These are phyloP conservation scores for Marchantia polymorpha DNA, from an alignment of 225 moss, liverwort and hornwort genomes.

Conservation along the genomic window DNA sequence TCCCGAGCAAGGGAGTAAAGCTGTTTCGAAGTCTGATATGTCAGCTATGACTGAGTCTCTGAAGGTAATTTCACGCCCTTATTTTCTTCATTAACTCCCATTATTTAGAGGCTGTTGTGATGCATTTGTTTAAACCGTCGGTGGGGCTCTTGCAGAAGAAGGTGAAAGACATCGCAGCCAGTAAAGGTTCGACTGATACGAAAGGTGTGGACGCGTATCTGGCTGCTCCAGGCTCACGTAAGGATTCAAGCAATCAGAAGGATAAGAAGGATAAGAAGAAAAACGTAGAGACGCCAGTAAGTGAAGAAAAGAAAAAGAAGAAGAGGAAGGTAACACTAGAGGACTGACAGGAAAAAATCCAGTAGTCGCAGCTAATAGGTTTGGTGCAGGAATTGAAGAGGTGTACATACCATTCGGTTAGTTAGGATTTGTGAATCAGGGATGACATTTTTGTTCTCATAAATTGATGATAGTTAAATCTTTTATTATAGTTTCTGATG, in stretches of 20 bases:
- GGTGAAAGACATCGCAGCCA: conserved; percentile 44
- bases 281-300: background rate
- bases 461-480: background rate
- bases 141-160: conserved; percentile 57
- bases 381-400: background rate
- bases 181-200: conserved; percentile 25
- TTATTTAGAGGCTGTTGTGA: background rate
- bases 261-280: conserved; percentile 8
- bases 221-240: conserved; percentile 39
- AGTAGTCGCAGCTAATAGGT: background rate
- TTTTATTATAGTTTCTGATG: too few relatives aligned
- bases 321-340: conserved; percentile 16
- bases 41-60: conserved; percentile 76
- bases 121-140: conserved; percentile 4
- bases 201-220: conserved; percentile 61
- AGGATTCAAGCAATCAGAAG: conserved; percentile 2
- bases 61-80: conserved; percentile 51
- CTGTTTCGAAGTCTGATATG: conserved; percentile 53
- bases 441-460: background rate
- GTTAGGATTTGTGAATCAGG: background rate
- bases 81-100: background rate
- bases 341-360: background rate
- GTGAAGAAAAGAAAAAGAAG: conserved; percentile 19
- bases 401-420: conserved; percentile 8
- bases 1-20: conserved; percentile 33